Evolutionary conservation across 2,329 filamentous ascomycete species (phyloP).

Genomic region (Trichoderma atroviride): DNA sequence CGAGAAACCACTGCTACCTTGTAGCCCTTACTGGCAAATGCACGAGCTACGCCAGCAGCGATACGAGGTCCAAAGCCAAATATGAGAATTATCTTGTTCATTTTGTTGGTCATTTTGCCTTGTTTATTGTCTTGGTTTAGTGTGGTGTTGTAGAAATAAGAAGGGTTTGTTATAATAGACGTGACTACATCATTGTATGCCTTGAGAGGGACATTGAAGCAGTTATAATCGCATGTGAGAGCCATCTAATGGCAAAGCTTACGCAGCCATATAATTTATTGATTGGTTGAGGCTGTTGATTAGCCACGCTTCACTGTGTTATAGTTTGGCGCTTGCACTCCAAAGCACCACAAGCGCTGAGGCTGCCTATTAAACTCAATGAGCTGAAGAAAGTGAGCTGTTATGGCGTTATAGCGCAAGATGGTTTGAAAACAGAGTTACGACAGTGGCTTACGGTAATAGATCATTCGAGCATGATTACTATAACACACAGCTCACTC

Average conservation of each 20-base stretch:
- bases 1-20: conserved; percentile 14
- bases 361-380: neutral
- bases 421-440: neutral
- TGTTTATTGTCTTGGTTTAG: neutral
- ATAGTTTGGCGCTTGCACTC: neutral
- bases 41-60: conserved; percentile 1
- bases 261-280: neutral
- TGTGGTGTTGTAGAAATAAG: neutral
- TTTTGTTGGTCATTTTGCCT: neutral
- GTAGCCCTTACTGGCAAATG: conserved; percentile 4
- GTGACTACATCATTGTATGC: neutral
- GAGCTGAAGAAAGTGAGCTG: neutral
- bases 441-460: neutral
- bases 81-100: neutral
- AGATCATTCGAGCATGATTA: neutral
- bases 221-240: neutral
- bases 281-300: neutral
- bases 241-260: neutral
- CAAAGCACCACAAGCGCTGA: neutral
- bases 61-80: conserved; percentile 10
- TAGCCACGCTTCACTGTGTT: neutral
- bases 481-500: neutral
- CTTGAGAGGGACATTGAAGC: neutral
- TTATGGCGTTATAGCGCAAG: neutral
- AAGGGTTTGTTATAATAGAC: neutral